Evolutionary conservation across 805 yeast genomes (phyloP).

Genomic region (Phaffomyces antillensis): DNA sequence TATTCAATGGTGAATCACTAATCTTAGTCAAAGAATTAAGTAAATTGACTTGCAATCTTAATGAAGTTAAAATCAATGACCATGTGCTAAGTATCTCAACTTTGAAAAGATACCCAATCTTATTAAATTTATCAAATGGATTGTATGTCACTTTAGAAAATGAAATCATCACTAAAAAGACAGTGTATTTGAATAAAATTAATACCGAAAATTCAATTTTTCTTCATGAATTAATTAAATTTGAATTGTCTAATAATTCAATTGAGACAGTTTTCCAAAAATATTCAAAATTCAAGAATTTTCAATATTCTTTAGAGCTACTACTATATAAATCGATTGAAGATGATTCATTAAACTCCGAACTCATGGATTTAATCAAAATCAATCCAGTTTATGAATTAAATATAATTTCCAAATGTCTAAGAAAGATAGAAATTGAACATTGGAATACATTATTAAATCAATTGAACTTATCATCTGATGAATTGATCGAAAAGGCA

Average conservation of each 20-base stretch:
- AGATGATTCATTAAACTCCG: constrained; percentile 11
- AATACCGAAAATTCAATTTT: constrained; percentile 33
- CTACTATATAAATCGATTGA: constrained; percentile 31
- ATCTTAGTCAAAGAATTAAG: constrained; percentile 17
- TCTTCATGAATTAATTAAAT: constrained; percentile 38
- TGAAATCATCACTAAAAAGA: constrained; percentile 22
- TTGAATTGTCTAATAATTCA: constrained; percentile 26
- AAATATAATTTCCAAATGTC: constrained; percentile 38
- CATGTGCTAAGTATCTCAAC: constrained; percentile 23
- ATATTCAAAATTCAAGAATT: constrained; percentile 28
- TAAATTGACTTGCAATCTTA: not conserved
- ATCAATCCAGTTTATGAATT: constrained; percentile 18
- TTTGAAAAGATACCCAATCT: constrained; percentile 22
- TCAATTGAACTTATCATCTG: constrained; percentile 33
- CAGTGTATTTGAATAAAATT: constrained; percentile 28
- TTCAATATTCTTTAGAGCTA: constrained; percentile 39
- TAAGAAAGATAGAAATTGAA: constrained; percentile 43
- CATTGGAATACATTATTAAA: constrained; percentile 40
- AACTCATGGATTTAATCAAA: constrained; percentile 16
- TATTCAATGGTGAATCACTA: constrained; percentile 34
- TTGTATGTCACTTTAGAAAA: constrained; percentile 38
- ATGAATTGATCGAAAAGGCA: constrained; percentile 33
- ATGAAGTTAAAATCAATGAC: constrained; percentile 5
- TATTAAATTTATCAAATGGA: constrained; percentile 23
- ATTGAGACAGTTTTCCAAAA: constrained; percentile 13